phyloP scores from a whole-genome alignment of 352 stramenopile genomes.

The Pythium angustatum region DNA sequence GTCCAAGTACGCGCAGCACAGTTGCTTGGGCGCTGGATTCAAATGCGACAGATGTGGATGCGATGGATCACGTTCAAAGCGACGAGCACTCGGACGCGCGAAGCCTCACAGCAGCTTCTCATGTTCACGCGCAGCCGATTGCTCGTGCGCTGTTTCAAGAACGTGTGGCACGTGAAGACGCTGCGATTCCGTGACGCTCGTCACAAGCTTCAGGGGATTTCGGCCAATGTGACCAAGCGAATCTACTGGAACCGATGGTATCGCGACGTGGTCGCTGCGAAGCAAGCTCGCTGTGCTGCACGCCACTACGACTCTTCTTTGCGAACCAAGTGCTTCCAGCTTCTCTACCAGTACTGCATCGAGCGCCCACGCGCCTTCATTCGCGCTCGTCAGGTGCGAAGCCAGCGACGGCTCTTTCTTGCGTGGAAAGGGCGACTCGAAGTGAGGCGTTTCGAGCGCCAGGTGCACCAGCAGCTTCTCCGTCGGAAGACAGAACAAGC shows the following conservation, averaged over 20 bases:
- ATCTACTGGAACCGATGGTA: not conserved
- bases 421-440: not conserved
- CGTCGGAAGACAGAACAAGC: not conserved
- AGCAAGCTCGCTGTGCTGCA: not conserved
- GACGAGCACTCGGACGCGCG: not conserved
- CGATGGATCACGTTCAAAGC: not conserved
- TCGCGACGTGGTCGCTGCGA: not conserved
- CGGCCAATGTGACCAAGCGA: not conserved
- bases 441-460: not conserved
- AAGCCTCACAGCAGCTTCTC: not conserved
- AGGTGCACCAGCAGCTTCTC: not conserved
- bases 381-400: not conserved
- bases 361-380: not conserved
- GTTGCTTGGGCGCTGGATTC: not conserved
- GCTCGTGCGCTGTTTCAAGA: not conserved
- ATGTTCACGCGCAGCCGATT: not conserved
- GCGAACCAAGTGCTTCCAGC: not conserved
- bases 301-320: not conserved
- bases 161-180: slow-evolving; percentile 6
- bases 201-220: not conserved
- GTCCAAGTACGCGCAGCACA: not conserved
- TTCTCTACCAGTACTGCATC: slow-evolving; percentile 1
- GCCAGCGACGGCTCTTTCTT: not conserved
- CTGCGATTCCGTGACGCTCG: not conserved
- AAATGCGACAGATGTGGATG: not conserved